phyloP scores from a whole-genome alignment of 148 eudicot species.

The Silene conica region DNA sequence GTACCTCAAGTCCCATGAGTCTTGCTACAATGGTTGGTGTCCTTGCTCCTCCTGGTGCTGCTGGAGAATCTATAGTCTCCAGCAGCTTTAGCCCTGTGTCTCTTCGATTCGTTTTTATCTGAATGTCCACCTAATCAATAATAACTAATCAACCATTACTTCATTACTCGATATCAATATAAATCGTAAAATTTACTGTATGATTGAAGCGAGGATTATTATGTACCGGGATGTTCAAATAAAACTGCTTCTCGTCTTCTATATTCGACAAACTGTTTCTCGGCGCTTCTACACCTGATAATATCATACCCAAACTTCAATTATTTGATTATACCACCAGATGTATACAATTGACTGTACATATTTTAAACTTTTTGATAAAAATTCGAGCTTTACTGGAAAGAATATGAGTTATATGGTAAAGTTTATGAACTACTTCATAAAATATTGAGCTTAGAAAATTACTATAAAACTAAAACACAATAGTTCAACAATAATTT shows the following conservation, averaged over 20 bases:
- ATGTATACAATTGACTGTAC: no score
- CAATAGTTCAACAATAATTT: no score
- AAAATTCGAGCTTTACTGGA: no score
- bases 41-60: slow-evolving; percentile 35
- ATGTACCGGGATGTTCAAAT: slow-evolving; percentile 40
- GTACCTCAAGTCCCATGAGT: slow-evolving; percentile 65
- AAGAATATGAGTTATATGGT: no score
- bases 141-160: not conserved
- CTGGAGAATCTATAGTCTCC: slow-evolving; percentile 37
- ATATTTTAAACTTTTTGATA: no score
- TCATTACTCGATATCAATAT: no score
- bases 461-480: no score
- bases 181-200: no score
- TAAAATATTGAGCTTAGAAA: no score
- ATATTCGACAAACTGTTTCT: slow-evolving; percentile 52
- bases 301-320: not conserved
- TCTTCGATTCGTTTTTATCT: slow-evolving; percentile 39
- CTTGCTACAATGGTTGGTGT: slow-evolving; percentile 65
- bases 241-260: slow-evolving; percentile 22
- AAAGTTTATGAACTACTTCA: no score
- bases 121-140: slow-evolving; percentile 34
- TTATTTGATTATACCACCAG: no score
- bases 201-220: slow-evolving; percentile 3
- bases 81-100: slow-evolving; percentile 28
- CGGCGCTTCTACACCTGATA: slow-evolving; percentile 58